phyloP scores from a whole-genome alignment of 176 grass and related monocot genomes.

The Hyparrhenia diplandra region DNA sequence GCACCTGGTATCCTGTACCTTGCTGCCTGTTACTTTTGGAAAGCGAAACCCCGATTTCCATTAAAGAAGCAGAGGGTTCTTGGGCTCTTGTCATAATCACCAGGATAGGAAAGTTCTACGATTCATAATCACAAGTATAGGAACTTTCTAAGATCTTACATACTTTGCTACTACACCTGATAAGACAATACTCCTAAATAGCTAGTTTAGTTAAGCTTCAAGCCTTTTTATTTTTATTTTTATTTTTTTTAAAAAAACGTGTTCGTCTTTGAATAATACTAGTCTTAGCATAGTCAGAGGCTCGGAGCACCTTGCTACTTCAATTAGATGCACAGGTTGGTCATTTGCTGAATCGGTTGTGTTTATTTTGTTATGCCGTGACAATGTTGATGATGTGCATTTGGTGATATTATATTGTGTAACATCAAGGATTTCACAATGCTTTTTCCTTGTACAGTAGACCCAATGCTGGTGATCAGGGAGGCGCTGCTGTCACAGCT shows the following conservation, averaged over 20 bases:
- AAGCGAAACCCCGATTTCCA: too few relatives aligned
- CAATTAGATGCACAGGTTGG: too few relatives aligned
- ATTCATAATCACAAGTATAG: too few relatives aligned
- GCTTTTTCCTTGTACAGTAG: neutral
- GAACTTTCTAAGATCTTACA: too few relatives aligned
- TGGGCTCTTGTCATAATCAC: neutral
- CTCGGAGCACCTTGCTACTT: too few relatives aligned
- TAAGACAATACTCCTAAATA: neutral
- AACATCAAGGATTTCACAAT: too few relatives aligned
- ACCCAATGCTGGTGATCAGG: constrained; percentile 12
- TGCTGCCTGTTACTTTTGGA: too few relatives aligned
- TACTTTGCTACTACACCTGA: too few relatives aligned
- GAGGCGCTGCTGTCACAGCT: constrained; percentile 34
- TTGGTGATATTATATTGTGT: neutral
- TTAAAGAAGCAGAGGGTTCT: neutral
- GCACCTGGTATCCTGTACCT: neutral
- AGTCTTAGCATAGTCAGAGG: neutral
- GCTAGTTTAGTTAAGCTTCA: neutral
- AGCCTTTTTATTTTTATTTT: neutral
- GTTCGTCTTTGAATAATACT: neutral
- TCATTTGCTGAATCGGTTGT: neutral
- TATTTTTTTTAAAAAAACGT: neutral
- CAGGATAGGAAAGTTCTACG: neutral
- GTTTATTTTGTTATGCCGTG: neutral
- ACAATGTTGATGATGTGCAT: neutral